phyloP scores from a whole-genome alignment of 306 rosid genomes.

The Vicia villosa region DNA sequence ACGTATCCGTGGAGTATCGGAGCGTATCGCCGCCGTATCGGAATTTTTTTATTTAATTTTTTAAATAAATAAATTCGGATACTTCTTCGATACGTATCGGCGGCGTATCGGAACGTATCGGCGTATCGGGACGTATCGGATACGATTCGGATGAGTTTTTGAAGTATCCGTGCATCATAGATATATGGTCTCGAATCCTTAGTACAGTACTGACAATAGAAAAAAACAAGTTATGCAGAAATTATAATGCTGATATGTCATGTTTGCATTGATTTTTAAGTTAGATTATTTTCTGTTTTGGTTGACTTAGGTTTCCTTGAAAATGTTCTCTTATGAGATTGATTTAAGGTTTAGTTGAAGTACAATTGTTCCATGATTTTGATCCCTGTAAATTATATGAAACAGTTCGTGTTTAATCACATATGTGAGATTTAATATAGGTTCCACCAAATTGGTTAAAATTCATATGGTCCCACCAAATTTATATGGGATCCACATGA shows the following conservation, averaged over 20 bases:
- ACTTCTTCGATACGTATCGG: too few species aligned
- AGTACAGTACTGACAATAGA: background rate
- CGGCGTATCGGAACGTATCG: too few species aligned
- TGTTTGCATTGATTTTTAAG: constrained; percentile 12
- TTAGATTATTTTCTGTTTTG: background rate
- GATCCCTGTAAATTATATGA: constrained; percentile 16
- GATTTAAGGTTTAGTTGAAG: constrained; percentile 21
- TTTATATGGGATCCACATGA: too few species aligned
- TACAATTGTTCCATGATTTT: constrained; percentile 22
- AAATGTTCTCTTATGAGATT: constrained; percentile 16
- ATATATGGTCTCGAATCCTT: constrained; percentile 1
- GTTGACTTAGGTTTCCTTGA: constrained; percentile 8
- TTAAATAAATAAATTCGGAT: too few species aligned
- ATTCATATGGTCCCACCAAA: too few species aligned
- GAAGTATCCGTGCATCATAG: too few species aligned
- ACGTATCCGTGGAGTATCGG: too few species aligned
- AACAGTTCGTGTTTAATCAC: background rate
- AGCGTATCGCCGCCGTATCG: too few species aligned
- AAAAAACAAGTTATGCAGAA: constrained; percentile 16
- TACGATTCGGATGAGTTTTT: too few species aligned
- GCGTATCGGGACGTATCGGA: too few species aligned
- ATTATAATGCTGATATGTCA: constrained; percentile 21
- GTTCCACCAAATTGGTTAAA: too few species aligned
- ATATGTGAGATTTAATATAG: constrained; percentile 9
- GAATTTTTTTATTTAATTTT: too few species aligned